Evolutionary conservation across 2,329 filamentous ascomycete species (phyloP), one percentile per base, ranked within the genome.

Genomic region (Dichotomopilus funicola): DNA sequence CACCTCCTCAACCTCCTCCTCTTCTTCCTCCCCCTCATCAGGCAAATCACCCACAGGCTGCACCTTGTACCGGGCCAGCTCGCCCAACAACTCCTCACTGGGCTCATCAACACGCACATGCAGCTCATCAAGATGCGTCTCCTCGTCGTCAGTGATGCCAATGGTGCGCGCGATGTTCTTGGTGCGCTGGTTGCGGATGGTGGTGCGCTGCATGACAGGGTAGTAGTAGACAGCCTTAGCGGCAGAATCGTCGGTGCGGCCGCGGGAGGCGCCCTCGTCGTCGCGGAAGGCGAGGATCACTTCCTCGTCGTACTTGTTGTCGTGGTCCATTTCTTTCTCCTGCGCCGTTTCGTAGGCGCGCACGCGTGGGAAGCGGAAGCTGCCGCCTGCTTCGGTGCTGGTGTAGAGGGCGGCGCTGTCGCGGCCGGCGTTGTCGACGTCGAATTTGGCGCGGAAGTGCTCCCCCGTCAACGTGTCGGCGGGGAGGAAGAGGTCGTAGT

Each of bases 401-500:
- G 81, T 79, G 68, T 85, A 85, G 5, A 84, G 73, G 5, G 71
- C 70, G 2, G 79, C 74, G 49, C 78, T 75, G 57, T 80, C 78
- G 56, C 76, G 75, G 13, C 81, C 75, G 1, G 77, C 72, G 63
- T 83, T 79, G 58, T 79, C 72, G 6, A 79, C 68, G 64, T 85
- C 80, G 63, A 86, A 85, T 65, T 78, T 81, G 62, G 77, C 72
- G 58, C 81, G 80, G 71, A 88, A 86, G 45, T 74, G 75, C 9
- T 75, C 70, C 37, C 78, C 78, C 1, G 77, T 74, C 4, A 70
- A 65, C 27, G 68, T 60, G 6, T 72, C 76, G 51, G 80, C 76
- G 5, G 78, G 74, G 31, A 88, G 75, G 69, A 82, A 88, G 67
- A 84, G 84, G 64, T 87, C 82, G 68, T 87, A 87, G 66, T 85